phyloP scores from a whole-genome alignment of 345 rosid genomes.

The Gossypium arboreum region DNA sequence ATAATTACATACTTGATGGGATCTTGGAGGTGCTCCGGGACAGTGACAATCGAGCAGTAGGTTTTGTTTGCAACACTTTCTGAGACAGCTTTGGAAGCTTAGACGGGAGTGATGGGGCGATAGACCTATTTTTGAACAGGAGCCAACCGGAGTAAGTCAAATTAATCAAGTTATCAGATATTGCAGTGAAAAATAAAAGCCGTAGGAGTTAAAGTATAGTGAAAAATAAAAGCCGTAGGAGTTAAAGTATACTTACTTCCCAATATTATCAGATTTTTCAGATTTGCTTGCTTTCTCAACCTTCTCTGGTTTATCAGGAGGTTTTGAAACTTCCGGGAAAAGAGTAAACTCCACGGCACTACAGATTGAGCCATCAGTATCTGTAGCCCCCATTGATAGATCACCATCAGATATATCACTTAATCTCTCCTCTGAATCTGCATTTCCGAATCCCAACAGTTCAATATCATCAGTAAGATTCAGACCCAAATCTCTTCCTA shows the following conservation, averaged over 20 bases:
- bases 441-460: conserved; percentile 71
- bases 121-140: conserved; percentile 26
- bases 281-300: conserved; percentile 43
- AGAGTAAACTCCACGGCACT: conserved; percentile 74
- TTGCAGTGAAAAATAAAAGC: neutral
- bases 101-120: conserved; percentile 28
- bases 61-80: conserved; percentile 41
- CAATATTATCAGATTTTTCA: conserved; percentile 38
- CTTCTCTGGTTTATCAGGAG: conserved; percentile 36
- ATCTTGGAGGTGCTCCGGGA: conserved; percentile 52
- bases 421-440: conserved; percentile 76
- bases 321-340: conserved; percentile 64
- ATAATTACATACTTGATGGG: conserved; percentile 42
- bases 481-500: conserved; percentile 30
- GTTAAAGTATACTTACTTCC: conserved; percentile 45
- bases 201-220: neutral
- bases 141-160: neutral
- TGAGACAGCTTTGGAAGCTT: conserved; percentile 59
- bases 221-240: neutral
- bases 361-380: conserved; percentile 73
- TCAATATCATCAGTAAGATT: conserved; percentile 57
- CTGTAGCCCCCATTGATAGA: conserved; percentile 94
- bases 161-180: neutral
- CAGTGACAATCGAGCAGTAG: conserved; percentile 46
- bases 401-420: conserved; percentile 92